Conservation (phyloP, 352 stramenopile genomes). For the Phytophthora chlamydospora region DNA sequence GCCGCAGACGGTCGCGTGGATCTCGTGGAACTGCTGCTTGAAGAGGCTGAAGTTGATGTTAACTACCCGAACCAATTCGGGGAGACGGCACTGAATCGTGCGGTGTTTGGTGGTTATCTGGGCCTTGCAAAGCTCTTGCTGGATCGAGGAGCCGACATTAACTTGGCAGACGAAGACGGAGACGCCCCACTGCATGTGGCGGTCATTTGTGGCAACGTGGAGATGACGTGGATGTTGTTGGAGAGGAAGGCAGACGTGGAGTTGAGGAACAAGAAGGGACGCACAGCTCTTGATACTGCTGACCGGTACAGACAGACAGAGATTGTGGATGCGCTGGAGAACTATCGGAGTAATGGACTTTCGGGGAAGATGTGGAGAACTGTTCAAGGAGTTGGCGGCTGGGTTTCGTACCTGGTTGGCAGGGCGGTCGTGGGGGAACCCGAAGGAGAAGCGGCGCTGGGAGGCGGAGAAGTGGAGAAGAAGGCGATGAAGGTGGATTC, state of each 20-base stretch:
- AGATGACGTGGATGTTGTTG: slow-evolving; percentile 5
- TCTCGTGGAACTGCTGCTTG: slow-evolving; percentile 12
- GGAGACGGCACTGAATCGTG: slow-evolving; percentile 17
- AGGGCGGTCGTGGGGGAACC: not conserved
- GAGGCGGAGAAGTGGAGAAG: not conserved
- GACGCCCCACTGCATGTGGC: slow-evolving; percentile 15
- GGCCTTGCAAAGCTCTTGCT: slow-evolving; percentile 1
- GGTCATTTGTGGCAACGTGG: not conserved
- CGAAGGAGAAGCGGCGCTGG: not conserved
- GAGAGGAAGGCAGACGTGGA: slow-evolving; percentile 6
- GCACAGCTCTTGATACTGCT: no score
- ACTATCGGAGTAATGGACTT: not conserved
- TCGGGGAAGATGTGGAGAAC: not conserved
- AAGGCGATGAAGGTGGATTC: not conserved
- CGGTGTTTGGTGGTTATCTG: slow-evolving; percentile 9
- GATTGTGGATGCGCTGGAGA: not conserved
- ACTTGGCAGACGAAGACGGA: slow-evolving; percentile 16
- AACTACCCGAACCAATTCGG: slow-evolving; percentile 13
- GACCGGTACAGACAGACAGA: no score
- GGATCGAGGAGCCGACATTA: slow-evolving; percentile 2
- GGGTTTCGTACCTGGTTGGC: slow-evolving; percentile 1
- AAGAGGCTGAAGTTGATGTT: not conserved
- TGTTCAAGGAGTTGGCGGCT: not conserved
- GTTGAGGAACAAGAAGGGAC: slow-evolving; percentile 3
- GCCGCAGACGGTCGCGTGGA: slow-evolving; percentile 15